A percentile compares a stretch with the other conserved stretches of the same genome.
phyloP scores from a whole-genome alignment of 495 filamentous ascomycete genomes.

The Schizothecium vesticola region DNA sequence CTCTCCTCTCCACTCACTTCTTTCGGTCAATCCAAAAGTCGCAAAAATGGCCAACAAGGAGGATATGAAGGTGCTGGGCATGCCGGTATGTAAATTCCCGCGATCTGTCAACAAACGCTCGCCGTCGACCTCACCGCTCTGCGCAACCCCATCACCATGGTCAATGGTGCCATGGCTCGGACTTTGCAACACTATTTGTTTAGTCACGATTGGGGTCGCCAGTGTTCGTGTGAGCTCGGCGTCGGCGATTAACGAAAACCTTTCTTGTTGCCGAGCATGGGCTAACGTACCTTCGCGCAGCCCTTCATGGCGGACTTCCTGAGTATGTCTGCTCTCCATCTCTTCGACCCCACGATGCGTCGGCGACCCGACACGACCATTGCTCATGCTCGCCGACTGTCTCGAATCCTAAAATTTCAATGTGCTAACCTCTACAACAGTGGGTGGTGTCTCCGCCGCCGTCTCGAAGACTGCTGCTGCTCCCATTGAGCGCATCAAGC shows the following conservation, averaged over 20 bases:
- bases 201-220: background rate
- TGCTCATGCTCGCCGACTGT: background rate
- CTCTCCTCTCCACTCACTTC: slow-evolving; percentile 42
- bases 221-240: slow-evolving; percentile 1
- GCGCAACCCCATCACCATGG: slow-evolving; percentile 18
- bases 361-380: background rate
- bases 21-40: slow-evolving; percentile 36
- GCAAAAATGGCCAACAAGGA: slow-evolving; percentile 57
- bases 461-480: slow-evolving; percentile 99
- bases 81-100: slow-evolving; percentile 65
- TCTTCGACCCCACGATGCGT: background rate
- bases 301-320: slow-evolving; percentile 89
- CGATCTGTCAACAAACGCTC: slow-evolving; percentile 19
- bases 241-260: background rate
- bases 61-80: slow-evolving; percentile 64
- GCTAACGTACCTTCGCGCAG: slow-evolving; percentile 33
- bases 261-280: background rate
- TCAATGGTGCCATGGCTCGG: slow-evolving; percentile 23
- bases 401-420: background rate
- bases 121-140: slow-evolving; percentile 13
- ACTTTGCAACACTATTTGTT: slow-evolving; percentile 2
- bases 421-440: slow-evolving; percentile 45
- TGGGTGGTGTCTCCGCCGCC: slow-evolving; percentile 99
- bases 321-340: slow-evolving; percentile 64
- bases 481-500: slow-evolving; percentile 99